These are phyloP conservation scores for Diaporthe caulivora DNA, from an alignment of 2,329 filamentous ascomycete genomes.

Conservation along the genomic window DNA sequence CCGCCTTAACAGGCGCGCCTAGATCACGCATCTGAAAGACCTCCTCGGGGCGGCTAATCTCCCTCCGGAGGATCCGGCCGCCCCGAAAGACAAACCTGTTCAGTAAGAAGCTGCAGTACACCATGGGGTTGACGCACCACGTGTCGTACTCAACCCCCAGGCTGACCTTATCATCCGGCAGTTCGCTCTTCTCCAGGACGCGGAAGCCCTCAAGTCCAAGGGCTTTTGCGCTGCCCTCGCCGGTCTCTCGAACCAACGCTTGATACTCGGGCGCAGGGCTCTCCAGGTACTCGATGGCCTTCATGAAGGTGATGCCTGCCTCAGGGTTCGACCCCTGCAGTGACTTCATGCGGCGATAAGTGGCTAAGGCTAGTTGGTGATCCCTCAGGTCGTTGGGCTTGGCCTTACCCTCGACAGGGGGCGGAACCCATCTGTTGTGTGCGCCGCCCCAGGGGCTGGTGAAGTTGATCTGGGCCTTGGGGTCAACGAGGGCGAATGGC, in stretches of 20 bases:
- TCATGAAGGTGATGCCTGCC: slow-evolving; percentile 62
- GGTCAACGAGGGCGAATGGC: slow-evolving; percentile 59
- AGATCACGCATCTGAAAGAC: slow-evolving; percentile 51
- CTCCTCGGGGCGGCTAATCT: slow-evolving; percentile 53
- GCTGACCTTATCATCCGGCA: slow-evolving; percentile 55
- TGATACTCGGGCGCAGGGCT: slow-evolving; percentile 56
- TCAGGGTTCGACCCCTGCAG: slow-evolving; percentile 49
- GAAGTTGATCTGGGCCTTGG: slow-evolving; percentile 59
- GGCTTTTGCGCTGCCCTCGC: slow-evolving; percentile 42
- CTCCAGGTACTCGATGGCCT: slow-evolving; percentile 66
- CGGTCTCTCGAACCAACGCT: slow-evolving; percentile 48
- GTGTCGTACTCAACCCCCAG: slow-evolving; percentile 65
- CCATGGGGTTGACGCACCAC: slow-evolving; percentile 67
- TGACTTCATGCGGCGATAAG: slow-evolving; percentile 57
- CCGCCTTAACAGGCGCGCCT: slow-evolving; percentile 45
- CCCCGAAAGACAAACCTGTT: slow-evolving; percentile 55
- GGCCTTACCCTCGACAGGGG: slow-evolving; percentile 41
- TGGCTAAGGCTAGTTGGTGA: slow-evolving; percentile 56
- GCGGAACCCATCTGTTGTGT: slow-evolving; percentile 65
- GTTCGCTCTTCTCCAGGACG: slow-evolving; percentile 50
- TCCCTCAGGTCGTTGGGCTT: slow-evolving; percentile 51
- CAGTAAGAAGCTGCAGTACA: slow-evolving; percentile 64
- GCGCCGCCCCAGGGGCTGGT: slow-evolving; percentile 70
- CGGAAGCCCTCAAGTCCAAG: slow-evolving; percentile 55
- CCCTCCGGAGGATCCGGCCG: slow-evolving; percentile 50